Conservation (phyloP, 805 yeast species). For the Lipomyces starkeyi region DNA sequence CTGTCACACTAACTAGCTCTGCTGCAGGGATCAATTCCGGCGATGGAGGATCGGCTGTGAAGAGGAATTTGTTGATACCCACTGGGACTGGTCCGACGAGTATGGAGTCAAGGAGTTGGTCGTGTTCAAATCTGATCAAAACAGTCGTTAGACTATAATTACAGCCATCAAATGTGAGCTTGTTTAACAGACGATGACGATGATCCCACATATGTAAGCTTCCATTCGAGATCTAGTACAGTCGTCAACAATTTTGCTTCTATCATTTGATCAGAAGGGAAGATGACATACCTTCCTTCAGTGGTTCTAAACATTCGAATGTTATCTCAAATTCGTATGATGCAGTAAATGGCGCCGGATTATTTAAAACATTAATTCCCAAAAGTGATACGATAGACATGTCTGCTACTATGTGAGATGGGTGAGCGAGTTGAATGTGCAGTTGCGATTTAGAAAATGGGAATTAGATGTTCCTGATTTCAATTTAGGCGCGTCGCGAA, state of each 20-base stretch:
- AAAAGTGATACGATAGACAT: slow-evolving; percentile 51
- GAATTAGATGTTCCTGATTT: too few relatives aligned
- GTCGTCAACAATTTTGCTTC: neutral
- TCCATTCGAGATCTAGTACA: slow-evolving; percentile 90
- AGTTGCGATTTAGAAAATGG: too few relatives aligned
- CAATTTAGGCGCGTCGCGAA: too few relatives aligned
- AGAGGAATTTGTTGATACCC: slow-evolving; percentile 90
- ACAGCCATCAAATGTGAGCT: neutral
- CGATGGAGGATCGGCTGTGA: slow-evolving; percentile 95
- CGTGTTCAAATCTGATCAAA: slow-evolving; percentile 69
- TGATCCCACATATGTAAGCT: slow-evolving; percentile 94
- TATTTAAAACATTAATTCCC: slow-evolving; percentile 89
- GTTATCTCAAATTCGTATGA: slow-evolving; percentile 97
- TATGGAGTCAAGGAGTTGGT: slow-evolving; percentile 93
- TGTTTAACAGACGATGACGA: slow-evolving; percentile 65
- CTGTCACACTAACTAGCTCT: slow-evolving; percentile 94
- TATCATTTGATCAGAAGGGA: neutral
- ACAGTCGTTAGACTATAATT: neutral
- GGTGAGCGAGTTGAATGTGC: too few relatives aligned
- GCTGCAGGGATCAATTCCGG: slow-evolving; percentile 96
- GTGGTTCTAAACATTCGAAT: slow-evolving; percentile 92
- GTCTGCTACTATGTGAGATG: neutral
- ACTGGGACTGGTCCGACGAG: slow-evolving; percentile 99
- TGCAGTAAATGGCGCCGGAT: slow-evolving; percentile 92
- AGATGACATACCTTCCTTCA: slow-evolving; percentile 59